Evolutionary conservation across 83 land plant genomes (phyloP).

Genomic region (Picea mariana): DNA sequence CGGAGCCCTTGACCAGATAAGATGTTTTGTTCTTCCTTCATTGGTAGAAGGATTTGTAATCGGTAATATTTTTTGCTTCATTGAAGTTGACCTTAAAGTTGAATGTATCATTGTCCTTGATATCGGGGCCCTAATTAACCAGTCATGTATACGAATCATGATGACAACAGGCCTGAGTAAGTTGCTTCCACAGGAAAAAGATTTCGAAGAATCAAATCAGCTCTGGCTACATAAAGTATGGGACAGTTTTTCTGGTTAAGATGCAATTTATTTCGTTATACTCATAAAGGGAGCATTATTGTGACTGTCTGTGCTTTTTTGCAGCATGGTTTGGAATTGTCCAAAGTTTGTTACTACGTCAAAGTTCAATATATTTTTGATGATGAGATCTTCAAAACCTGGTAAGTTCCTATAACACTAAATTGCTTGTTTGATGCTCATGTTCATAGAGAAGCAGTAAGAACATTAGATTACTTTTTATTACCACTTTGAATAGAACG

Average conservation of each 20-base stretch:
- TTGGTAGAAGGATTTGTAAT: slow-evolving; percentile 16
- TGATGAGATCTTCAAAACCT: background rate
- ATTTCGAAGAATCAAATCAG: slow-evolving; percentile 3
- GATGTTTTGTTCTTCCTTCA: slow-evolving; percentile 16
- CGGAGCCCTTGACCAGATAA: background rate
- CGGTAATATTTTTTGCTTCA: background rate
- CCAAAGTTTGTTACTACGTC: slow-evolving; percentile 16
- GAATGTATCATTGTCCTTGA: background rate
- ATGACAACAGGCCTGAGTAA: slow-evolving; percentile 14
- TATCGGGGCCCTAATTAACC: background rate
- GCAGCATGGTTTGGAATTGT: slow-evolving; percentile 7
- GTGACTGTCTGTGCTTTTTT: background rate
- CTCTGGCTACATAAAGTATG: slow-evolving; percentile 15
- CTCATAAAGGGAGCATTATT: background rate
- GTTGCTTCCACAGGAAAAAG: slow-evolving; percentile 2
- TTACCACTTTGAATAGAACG: background rate
- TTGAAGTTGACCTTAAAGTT: background rate
- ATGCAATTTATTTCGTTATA: background rate
- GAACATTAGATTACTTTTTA: background rate
- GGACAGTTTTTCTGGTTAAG: background rate
- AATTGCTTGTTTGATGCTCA: background rate
- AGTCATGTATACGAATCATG: background rate
- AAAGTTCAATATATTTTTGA: slow-evolving; percentile 13
- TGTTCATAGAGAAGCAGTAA: background rate
- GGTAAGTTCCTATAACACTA: slow-evolving; percentile 8